Evolutionary conservation across 129 eudicot species (phyloP).

Genomic region (Centaurea solstitialis): DNA sequence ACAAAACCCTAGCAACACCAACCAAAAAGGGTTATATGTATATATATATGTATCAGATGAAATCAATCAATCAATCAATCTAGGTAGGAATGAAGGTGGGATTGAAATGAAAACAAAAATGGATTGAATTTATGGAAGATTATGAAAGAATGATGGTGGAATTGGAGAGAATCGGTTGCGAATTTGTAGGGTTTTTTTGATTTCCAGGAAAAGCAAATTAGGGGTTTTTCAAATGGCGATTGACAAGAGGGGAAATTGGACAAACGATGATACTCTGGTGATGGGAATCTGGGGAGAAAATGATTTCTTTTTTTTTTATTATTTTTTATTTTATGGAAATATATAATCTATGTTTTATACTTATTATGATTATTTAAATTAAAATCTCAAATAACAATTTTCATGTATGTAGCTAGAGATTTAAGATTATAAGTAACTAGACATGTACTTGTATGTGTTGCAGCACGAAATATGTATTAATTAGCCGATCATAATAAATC

Average conservation of each 20-base stretch:
- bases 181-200: slow-evolving; percentile 28
- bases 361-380: too few relatives aligned
- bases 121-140: slow-evolving; percentile 17
- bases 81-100: not conserved
- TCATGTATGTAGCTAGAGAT: too few relatives aligned
- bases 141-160: not conserved
- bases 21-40: slow-evolving; percentile 1
- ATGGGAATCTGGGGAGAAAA: slow-evolving; percentile 24
- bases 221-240: slow-evolving; percentile 35
- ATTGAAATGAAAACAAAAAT: not conserved
- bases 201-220: slow-evolving; percentile 8
- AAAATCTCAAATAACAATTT: too few relatives aligned
- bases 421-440: too few relatives aligned
- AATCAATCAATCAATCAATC: too few relatives aligned
- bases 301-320: not conserved
- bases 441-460: too few relatives aligned
- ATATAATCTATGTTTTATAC: too few relatives aligned
- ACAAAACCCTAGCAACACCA: slow-evolving; percentile 25
- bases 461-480: too few relatives aligned
- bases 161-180: slow-evolving; percentile 32
- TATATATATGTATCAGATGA: too few relatives aligned
- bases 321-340: not conserved
- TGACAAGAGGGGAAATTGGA: slow-evolving; percentile 24
- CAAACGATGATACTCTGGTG: slow-evolving; percentile 20
- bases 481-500: too few relatives aligned